phyloP scores from a whole-genome alignment of 148 eudicot genomes.

The Diospyros lotus region DNA sequence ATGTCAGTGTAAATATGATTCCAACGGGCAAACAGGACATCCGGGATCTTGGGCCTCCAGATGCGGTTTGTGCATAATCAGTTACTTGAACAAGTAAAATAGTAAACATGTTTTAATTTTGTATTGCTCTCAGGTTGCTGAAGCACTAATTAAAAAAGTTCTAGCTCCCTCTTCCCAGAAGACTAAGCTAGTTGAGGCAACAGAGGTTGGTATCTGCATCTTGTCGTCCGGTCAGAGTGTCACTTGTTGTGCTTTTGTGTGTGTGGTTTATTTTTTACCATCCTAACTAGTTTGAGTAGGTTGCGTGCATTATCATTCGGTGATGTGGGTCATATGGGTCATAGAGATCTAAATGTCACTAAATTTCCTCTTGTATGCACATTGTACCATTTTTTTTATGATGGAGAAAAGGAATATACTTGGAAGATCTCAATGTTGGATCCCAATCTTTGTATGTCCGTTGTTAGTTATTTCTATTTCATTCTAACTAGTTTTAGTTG shows the following conservation, averaged over 20 bases:
- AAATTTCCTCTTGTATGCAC: no score
- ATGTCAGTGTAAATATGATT: slow-evolving; percentile 72
- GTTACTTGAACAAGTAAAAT: not conserved
- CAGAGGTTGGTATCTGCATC: slow-evolving; percentile 52
- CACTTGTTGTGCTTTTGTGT: not conserved
- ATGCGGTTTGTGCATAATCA: slow-evolving; percentile 46
- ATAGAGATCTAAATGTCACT: no score
- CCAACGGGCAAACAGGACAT: slow-evolving; percentile 76
- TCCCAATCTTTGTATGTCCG: not conserved
- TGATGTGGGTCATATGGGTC: no score
- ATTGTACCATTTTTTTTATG: no score
- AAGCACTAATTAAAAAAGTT: slow-evolving; percentile 73
- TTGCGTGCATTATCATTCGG: no score
- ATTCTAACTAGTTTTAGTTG: not conserved
- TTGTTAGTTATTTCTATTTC: not conserved
- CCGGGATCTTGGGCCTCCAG: slow-evolving; percentile 84
- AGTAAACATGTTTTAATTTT: not conserved
- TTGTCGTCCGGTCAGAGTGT: not conserved
- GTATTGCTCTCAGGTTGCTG: slow-evolving; percentile 60
- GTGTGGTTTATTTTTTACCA: no score
- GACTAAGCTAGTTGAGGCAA: slow-evolving; percentile 75
- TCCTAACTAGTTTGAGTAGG: no score
- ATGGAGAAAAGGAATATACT: no score
- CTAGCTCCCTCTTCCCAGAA: slow-evolving; percentile 83
- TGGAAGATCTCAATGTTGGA: no score